Evolutionary conservation across 495 filamentous ascomycete species (phyloP).

Genomic region (Elasticomyces elasticus): DNA sequence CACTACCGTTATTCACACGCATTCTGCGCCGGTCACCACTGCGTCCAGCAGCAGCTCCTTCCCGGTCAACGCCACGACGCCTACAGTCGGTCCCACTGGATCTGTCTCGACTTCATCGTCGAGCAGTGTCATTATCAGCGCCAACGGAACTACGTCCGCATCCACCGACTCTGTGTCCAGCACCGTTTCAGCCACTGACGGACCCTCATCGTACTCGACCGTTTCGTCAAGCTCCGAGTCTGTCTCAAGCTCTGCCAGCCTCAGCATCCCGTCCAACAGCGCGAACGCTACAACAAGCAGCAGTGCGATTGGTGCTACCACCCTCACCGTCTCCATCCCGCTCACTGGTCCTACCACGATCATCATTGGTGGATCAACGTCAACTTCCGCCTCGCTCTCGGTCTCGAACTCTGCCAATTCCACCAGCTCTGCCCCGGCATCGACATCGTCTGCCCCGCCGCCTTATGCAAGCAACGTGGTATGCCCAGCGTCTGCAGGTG

Average conservation of each 20-base stretch:
- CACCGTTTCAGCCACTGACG: background rate
- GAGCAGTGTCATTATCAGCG: background rate
- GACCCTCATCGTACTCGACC: background rate
- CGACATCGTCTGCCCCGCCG: background rate
- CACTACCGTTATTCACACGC: conserved; percentile 1
- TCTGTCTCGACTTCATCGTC: background rate
- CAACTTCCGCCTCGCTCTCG: background rate
- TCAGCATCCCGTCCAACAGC: background rate
- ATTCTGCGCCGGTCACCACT: background rate
- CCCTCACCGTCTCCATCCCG: background rate
- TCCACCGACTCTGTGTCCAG: background rate
- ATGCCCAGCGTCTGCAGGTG: background rate
- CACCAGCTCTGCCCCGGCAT: background rate
- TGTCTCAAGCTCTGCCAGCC: background rate
- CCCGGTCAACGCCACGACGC: background rate
- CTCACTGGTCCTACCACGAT: background rate
- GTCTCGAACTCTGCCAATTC: background rate
- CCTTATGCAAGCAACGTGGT: background rate
- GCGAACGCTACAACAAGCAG: background rate
- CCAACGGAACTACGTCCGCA: background rate
- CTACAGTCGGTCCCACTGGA: background rate
- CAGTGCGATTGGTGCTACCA: background rate
- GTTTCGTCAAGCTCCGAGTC: background rate
- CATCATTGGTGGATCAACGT: background rate
- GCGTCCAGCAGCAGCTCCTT: background rate